phyloP scores from a whole-genome alignment of 495 filamentous ascomycete species.

The Thermochaetoides thermophila region DNA sequence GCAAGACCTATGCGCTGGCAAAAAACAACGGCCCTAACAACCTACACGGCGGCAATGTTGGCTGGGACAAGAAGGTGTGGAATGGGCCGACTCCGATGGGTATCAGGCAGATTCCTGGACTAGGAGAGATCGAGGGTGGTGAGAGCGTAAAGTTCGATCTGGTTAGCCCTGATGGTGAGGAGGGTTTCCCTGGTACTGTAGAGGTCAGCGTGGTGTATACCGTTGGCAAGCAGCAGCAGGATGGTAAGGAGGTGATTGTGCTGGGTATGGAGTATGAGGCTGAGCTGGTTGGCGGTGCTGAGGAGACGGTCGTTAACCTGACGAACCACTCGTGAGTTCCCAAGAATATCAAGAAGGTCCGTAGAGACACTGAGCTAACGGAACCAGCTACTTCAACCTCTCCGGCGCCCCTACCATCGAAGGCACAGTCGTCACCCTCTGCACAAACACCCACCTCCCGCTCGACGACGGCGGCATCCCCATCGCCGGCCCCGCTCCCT shows the following conservation, averaged over 20 bases:
- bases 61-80: conserved; percentile 78
- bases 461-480: conserved; percentile 59
- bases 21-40: conserved; percentile 67
- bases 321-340: conserved; percentile 79
- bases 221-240: conserved; percentile 45
- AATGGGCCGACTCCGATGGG: conserved; percentile 54
- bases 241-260: conserved; percentile 45
- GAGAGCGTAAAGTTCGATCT: conserved; percentile 67
- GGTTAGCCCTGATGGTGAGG: conserved; percentile 58
- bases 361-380: neutral
- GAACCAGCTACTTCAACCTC: conserved; percentile 79
- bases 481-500: conserved; percentile 37
- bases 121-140: conserved; percentile 47
- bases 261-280: conserved; percentile 83
- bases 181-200: conserved; percentile 76
- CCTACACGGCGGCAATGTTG: conserved; percentile 65
- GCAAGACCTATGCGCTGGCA: conserved; percentile 46
- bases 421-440: conserved; percentile 59
- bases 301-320: conserved; percentile 79
- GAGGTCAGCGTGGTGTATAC: conserved; percentile 68
- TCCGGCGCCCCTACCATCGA: conserved; percentile 49
- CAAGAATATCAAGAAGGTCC: neutral
- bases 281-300: conserved; percentile 56
- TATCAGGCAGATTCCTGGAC: conserved; percentile 25
- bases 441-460: conserved; percentile 58